These are phyloP conservation scores for Chytriomyces confervae DNA, from an alignment of 192 early-diverging fungal genomes.

Conservation along the genomic window DNA sequence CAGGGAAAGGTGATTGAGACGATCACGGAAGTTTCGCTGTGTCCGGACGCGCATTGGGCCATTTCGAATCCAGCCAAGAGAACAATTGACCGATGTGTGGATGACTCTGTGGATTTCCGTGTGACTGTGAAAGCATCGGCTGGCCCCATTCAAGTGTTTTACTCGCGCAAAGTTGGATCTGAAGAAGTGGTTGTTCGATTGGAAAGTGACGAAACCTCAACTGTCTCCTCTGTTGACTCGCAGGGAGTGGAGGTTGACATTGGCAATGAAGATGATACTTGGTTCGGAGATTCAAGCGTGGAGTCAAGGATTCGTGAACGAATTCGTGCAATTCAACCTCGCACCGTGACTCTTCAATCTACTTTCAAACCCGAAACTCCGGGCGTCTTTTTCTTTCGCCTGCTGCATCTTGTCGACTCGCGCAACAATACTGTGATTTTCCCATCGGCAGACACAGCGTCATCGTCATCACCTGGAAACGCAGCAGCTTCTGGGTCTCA, in stretches of 20 bases:
- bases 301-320: conserved; percentile 6
- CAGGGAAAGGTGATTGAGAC: conserved; percentile 21
- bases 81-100: conserved; percentile 43
- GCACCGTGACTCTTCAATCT: conserved; percentile 16
- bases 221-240: not conserved
- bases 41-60: conserved; percentile 28
- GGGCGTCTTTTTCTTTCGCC: conserved; percentile 35
- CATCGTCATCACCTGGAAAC: conserved; percentile 2
- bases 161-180: not conserved
- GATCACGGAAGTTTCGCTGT: conserved; percentile 20
- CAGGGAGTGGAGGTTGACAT: not conserved
- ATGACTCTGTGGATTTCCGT: conserved; percentile 32
- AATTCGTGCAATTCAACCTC: conserved; percentile 16
- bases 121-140: conserved; percentile 22
- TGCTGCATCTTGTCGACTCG: conserved; percentile 46
- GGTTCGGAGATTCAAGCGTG: not conserved
- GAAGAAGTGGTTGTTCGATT: conserved; percentile 11
- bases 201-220: not conserved
- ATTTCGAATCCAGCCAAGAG: conserved; percentile 6
- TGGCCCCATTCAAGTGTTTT: conserved; percentile 6
- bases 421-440: conserved; percentile 51
- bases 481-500: not conserved
- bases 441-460: not conserved
- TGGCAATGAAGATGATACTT: not conserved
- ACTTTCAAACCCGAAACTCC: conserved; percentile 41